Evolutionary conservation across 2,329 filamentous ascomycete species (phyloP), one percentile per base, ranked within the genome.

Genomic region (Leptodontidium sp.): DNA sequence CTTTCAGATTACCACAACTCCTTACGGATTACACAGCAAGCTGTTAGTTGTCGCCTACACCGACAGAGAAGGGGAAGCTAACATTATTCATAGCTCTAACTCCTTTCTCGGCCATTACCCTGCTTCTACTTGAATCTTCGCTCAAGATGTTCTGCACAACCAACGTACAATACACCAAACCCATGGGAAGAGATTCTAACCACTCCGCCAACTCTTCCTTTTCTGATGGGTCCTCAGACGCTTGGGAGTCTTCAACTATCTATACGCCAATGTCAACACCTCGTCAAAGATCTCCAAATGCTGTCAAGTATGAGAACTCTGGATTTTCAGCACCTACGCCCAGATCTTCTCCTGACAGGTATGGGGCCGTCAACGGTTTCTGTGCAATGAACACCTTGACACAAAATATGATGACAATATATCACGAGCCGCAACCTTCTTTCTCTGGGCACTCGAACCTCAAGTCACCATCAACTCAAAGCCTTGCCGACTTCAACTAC

Each of bases 91-190:
- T 29, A 62, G 43, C 49, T 55, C n/a, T 12, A 32, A 17, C 50
- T 26, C 24, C 24, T 45, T 40, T 35, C 17, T 32, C 14, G 7
- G 5, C 38, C 4, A 32, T 21, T 6, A 38, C 24, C 45, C 40
- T 8, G 32, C 53, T 59, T 58, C 58, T 38, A 35, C 21, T 52
- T 21, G 53, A 61, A 32, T 8, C 45, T 40, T 24, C 53, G 17
- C 38, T 59, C 65, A 69, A 67, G 40, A 73, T 75, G 71, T 74
- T 72, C 50, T 61, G 45, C 26, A 68, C 72, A 4, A 50, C 66
- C 17, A 65, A 63, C 14, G 17, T 64, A 17, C 35, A 24, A 26
- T 68, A 65, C 52, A 49, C 61, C 55, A 47, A 58, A 21, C 52
- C 35, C 15, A n/a, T 58, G 38, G 52, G 40, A 29, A 26, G 24